phyloP scores from a whole-genome alignment of 176 grass and related monocot species.

The Oryza nivara region DNA sequence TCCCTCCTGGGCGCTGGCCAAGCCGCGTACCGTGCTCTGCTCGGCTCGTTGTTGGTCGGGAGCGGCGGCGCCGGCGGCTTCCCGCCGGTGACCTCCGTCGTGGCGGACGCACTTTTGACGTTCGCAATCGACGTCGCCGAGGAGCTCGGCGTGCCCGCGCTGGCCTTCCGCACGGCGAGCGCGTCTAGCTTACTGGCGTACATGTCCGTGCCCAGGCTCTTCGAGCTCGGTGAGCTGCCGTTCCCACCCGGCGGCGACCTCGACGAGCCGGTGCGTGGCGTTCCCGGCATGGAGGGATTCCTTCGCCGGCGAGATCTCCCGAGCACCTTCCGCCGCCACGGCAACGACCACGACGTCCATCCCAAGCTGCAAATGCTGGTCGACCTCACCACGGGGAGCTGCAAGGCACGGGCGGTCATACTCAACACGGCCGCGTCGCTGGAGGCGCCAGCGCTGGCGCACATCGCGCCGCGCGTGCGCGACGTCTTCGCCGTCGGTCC shows the following conservation, averaged over 20 bases:
- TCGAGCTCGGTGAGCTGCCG: slow-evolving; percentile 5
- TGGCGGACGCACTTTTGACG: slow-evolving; percentile 17
- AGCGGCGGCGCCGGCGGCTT: no score
- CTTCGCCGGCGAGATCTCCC: slow-evolving; percentile 44
- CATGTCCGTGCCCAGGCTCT: slow-evolving; percentile 29
- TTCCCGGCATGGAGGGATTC: slow-evolving; percentile 43
- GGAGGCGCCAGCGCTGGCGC: slow-evolving; percentile 26
- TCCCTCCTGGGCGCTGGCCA: not conserved
- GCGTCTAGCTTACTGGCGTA: slow-evolving; percentile 37
- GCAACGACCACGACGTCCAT: not conserved
- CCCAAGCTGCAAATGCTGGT: slow-evolving; percentile 6
- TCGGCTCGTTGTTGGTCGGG: not conserved
- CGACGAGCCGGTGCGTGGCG: slow-evolving; percentile 30
- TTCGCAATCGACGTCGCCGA: slow-evolving; percentile 37
- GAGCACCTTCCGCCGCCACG: not conserved
- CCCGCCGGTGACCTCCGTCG: not conserved
- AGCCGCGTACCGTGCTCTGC: not conserved
- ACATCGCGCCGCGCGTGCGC: slow-evolving; percentile 24
- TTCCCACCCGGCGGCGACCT: slow-evolving; percentile 29
- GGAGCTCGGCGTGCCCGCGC: slow-evolving; percentile 52
- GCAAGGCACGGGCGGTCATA: slow-evolving; percentile 35
- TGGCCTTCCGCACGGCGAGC: slow-evolving; percentile 53
- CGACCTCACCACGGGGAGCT: not conserved
- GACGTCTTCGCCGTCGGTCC: slow-evolving; percentile 50
- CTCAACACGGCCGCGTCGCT: slow-evolving; percentile 55